Evolutionary conservation across 2,329 filamentous ascomycete genomes (phyloP).

Genomic region (Emmonsia crescens): DNA sequence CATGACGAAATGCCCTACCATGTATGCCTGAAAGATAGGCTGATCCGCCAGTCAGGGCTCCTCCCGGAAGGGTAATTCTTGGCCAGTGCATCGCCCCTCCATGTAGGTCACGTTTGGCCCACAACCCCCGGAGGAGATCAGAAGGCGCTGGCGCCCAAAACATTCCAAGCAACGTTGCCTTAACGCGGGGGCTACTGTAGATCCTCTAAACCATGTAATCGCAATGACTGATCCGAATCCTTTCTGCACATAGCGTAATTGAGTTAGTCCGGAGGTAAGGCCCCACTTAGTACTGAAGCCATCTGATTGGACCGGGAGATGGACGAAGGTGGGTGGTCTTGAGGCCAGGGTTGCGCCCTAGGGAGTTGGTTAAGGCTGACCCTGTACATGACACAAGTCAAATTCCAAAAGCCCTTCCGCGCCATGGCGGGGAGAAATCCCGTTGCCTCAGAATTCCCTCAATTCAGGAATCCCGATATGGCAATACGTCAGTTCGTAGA

Average conservation of each 20-base stretch:
- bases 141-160: background rate
- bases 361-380: conserved; percentile 2
- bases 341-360: background rate
- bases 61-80: background rate
- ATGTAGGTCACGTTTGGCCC: background rate
- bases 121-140: background rate
- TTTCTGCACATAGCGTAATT: background rate
- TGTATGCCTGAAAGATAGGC: conserved; percentile 4
- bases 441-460: background rate
- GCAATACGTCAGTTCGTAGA: background rate
- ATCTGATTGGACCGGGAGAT: background rate
- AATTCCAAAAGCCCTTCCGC: background rate
- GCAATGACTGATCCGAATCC: conserved; percentile 1
- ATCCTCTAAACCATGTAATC: conserved; percentile 2
- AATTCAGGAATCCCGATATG: background rate
- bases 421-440: background rate
- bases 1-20: background rate
- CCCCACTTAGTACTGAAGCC: background rate
- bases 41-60: background rate
- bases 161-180: background rate
- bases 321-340: background rate
- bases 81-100: conserved; percentile 3
- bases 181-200: background rate
- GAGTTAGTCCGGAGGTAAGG: background rate
- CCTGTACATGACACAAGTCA: background rate